Conservation (phyloP, 2,329 filamentous ascomycete genomes). For the Penicillium crustosum region DNA sequence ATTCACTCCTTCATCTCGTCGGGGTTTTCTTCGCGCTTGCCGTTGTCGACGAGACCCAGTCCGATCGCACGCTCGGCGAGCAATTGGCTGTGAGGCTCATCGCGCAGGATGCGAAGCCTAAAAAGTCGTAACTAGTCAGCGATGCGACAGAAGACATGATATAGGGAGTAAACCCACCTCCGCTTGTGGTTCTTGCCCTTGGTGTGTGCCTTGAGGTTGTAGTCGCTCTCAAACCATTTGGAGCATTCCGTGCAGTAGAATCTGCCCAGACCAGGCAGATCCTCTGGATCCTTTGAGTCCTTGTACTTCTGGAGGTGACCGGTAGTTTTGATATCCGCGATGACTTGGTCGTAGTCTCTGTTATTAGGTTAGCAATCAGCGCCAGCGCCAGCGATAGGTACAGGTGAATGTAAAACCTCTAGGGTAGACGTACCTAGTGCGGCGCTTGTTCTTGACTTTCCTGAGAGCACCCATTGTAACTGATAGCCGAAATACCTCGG, state of each 20-base stretch:
- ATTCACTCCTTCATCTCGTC: conserved; percentile 46
- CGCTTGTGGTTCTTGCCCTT: conserved; percentile 93
- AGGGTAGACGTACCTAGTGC: conserved; percentile 56
- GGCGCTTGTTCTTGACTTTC: conserved; percentile 72
- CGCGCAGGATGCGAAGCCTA: conserved; percentile 77
- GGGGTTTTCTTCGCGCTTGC: conserved; percentile 40
- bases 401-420: neutral
- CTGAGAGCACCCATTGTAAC: conserved; percentile 64
- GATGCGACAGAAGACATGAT: neutral
- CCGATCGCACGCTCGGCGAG: conserved; percentile 80
- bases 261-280: conserved; percentile 80
- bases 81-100: conserved; percentile 83
- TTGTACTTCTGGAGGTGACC: conserved; percentile 80
- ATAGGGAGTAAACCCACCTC: conserved; percentile 54
- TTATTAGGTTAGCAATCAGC: conserved; percentile 31
- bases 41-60: conserved; percentile 66
- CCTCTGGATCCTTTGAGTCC: conserved; percentile 75
- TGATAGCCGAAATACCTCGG: conserved; percentile 17
- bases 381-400: neutral
- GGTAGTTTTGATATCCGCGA: conserved; percentile 73
- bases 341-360: conserved; percentile 91
- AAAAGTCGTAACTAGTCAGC: conserved; percentile 7
- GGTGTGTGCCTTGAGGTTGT: conserved; percentile 70
- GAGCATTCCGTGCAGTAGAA: conserved; percentile 91
- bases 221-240: conserved; percentile 90